Conservation (phyloP, 2,329 filamentous ascomycete species). For the Fulvia fulva region DNA sequence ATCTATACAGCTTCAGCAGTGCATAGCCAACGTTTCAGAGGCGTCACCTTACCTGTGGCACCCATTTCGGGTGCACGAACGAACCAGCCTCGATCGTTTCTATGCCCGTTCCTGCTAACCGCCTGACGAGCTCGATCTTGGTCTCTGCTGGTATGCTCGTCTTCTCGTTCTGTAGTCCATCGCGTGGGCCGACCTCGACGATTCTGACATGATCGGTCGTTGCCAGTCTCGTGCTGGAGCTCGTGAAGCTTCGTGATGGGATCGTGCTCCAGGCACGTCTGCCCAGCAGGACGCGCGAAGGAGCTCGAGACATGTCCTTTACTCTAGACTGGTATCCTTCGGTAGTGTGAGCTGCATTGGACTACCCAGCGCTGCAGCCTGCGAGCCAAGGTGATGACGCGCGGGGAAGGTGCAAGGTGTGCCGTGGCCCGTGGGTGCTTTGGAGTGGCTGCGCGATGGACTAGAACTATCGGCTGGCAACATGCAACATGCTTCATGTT, state of each 20-base stretch:
- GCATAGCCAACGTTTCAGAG: not conserved
- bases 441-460: not conserved
- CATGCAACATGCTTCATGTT: not conserved
- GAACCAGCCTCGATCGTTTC: conserved; percentile 74
- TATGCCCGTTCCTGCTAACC: conserved; percentile 65
- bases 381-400: not conserved
- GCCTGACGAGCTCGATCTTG: conserved; percentile 72
- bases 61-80: conserved; percentile 80
- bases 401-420: not conserved
- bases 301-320: conserved; percentile 2
- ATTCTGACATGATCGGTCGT: conserved; percentile 52
- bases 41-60: conserved; percentile 84
- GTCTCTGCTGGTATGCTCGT: conserved; percentile 64
- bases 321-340: not conserved
- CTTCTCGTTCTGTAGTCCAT: conserved; percentile 86
- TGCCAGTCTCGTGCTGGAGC: conserved; percentile 14
- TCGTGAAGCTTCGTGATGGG: conserved; percentile 25
- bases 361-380: not conserved
- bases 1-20: conserved; percentile 54
- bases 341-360: not conserved
- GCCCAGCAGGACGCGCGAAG: conserved; percentile 1
- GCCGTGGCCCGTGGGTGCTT: too few species aligned
- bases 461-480: not conserved
- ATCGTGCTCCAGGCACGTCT: conserved; percentile 6
- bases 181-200: conserved; percentile 75